Conservation (phyloP, 768 basidiomycete genomes). For the Cystobasidium ongulense region DNA sequence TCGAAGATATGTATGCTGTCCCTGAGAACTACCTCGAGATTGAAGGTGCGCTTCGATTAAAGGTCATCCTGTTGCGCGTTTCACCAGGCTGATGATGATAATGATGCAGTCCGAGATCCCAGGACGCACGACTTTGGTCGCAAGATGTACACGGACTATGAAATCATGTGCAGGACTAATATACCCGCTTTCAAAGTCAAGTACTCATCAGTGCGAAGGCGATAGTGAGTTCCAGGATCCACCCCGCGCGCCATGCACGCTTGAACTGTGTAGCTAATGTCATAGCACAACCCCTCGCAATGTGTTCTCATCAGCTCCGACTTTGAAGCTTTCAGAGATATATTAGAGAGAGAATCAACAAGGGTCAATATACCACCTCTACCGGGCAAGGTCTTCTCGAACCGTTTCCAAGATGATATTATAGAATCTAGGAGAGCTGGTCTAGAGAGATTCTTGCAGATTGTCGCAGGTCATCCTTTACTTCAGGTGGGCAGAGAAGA, state of each 20-base stretch:
- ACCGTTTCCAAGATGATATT: constrained; percentile 94
- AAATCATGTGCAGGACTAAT: constrained; percentile 86
- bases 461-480: constrained; percentile 94
- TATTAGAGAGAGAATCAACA: constrained; percentile 91
- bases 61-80: too few species aligned
- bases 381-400: constrained; percentile 97
- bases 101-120: constrained; percentile 14
- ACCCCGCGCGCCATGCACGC: background rate
- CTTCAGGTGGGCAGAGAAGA: constrained; percentile 60
- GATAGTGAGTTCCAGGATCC: constrained; percentile 56
- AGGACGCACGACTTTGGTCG: constrained; percentile 61
- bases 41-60: background rate
- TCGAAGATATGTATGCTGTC: constrained; percentile 15
- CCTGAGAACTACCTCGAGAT: constrained; percentile 29
- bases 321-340: constrained; percentile 94
- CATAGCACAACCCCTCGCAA: constrained; percentile 58
- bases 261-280: too few species aligned
- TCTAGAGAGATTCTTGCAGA: constrained; percentile 83
- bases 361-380: constrained; percentile 95
- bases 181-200: constrained; percentile 97
- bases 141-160: constrained; percentile 99
- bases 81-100: background rate
- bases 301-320: constrained; percentile 72
- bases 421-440: constrained; percentile 88
- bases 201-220: constrained; percentile 77